Percentiles rank a stretch among this genome's conserved stretches.
Conservation (phyloP, 306 rosid genomes). For the Vachellia pachyceras region DNA sequence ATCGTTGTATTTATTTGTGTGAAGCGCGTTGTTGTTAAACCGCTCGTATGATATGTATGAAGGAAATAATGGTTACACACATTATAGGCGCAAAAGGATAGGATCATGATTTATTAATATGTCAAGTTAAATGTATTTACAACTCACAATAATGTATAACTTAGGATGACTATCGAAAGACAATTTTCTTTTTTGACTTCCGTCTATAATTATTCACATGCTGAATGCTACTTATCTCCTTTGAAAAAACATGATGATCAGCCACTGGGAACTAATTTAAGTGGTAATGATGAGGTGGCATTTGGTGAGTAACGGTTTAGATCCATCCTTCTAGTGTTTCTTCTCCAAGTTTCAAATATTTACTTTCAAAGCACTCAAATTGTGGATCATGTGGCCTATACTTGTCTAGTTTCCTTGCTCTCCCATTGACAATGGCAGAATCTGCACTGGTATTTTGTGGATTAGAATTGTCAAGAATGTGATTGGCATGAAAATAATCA, state of each 20-base stretch:
- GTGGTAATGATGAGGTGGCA: not conserved
- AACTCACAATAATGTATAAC: not conserved
- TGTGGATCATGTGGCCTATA: not conserved
- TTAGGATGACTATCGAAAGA: not conserved
- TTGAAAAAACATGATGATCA: not conserved
- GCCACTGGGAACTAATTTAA: not conserved
- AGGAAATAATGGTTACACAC: not conserved
- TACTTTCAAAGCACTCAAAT: not conserved
- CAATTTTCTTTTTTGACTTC: not conserved
- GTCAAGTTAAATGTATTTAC: not conserved
- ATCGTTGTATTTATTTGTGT: not conserved
- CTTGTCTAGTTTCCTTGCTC: not conserved
- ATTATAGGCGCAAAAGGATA: not conserved
- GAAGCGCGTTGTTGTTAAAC: not conserved
- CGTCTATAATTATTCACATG: not conserved
- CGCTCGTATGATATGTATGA: not conserved
- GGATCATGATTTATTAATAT: not conserved
- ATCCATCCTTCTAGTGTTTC: not conserved
- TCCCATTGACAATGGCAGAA: not conserved
- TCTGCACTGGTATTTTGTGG: constrained; percentile 4
- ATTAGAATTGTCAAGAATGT: constrained; percentile 7
- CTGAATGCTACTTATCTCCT: not conserved
- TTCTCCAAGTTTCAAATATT: not conserved
- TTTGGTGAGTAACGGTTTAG: not conserved
- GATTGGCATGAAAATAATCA: not conserved